phyloP scores from a whole-genome alignment of 2,329 filamentous ascomycete species.

The Paecilomyces fulvus region DNA sequence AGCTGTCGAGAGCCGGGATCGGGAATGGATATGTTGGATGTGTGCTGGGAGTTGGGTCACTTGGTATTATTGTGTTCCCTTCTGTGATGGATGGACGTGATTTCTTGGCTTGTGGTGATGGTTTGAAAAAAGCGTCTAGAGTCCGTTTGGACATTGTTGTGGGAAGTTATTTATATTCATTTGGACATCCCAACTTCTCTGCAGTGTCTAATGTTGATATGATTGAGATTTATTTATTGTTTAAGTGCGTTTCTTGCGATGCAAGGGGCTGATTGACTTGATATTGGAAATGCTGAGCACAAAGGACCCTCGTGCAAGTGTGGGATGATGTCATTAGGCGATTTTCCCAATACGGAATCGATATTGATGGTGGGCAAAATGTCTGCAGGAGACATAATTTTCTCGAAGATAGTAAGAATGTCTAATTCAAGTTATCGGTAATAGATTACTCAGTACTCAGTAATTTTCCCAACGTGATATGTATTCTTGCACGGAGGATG shows the following conservation, averaged over 20 bases:
- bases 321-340: not conserved
- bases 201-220: too few species aligned
- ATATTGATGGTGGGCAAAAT: not conserved
- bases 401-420: not conserved
- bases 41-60: constrained; percentile 17
- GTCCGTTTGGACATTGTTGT: constrained; percentile 47
- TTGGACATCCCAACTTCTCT: too few species aligned
- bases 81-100: constrained; percentile 27
- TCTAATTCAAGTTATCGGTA: not conserved
- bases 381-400: not conserved
- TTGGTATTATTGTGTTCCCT: constrained; percentile 4
- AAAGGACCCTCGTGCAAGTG: too few species aligned
- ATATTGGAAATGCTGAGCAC: not conserved
- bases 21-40: constrained; percentile 48
- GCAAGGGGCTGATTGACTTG: not conserved
- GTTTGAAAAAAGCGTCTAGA: constrained; percentile 60
- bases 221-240: too few species aligned
- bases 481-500: too few species aligned
- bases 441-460: too few species aligned
- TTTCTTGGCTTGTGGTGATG: constrained; percentile 12
- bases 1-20: constrained; percentile 36
- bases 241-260: not conserved
- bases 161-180: too few species aligned
- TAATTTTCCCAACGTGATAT: too few species aligned
- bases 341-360: not conserved